These are phyloP conservation scores for Quercus tomentella DNA, from an alignment of 331 rosid species.

Conservation along the genomic window DNA sequence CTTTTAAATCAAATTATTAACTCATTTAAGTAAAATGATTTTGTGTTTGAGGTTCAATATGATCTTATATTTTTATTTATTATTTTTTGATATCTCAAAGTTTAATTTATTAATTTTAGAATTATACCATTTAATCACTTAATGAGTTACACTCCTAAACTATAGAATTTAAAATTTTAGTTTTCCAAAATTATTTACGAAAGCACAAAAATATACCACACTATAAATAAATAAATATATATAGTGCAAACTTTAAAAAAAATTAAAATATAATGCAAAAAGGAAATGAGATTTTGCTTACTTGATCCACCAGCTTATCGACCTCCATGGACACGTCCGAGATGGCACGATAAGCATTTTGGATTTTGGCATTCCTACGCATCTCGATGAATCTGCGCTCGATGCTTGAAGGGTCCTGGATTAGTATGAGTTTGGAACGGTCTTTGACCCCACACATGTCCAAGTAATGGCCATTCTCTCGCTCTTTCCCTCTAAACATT, in stretches of 20 bases:
- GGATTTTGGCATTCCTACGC: slow-evolving; percentile 56
- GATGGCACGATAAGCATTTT: slow-evolving; percentile 59
- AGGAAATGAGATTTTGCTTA: neutral
- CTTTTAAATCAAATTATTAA: too few species aligned
- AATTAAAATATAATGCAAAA: neutral
- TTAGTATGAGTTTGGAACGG: slow-evolving; percentile 51
- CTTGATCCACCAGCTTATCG: slow-evolving; percentile 66
- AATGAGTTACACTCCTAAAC: too few species aligned
- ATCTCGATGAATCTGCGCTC: slow-evolving; percentile 51
- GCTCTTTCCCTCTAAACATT: slow-evolving; percentile 57
- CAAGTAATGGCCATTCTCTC: slow-evolving; percentile 62
- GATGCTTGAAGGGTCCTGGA: slow-evolving; percentile 72
- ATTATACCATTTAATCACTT: too few species aligned
- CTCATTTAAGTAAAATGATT: too few species aligned
- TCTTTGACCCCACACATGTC: slow-evolving; percentile 81
- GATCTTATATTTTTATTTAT: too few species aligned
- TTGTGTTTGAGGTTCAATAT: too few species aligned
- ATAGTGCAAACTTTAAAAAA: neutral
- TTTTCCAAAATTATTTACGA: too few species aligned
- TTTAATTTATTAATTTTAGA: too few species aligned
- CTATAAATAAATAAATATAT: neutral
- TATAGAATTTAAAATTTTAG: too few species aligned
- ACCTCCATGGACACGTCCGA: slow-evolving; percentile 39
- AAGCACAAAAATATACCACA: neutral
- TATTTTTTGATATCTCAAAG: too few species aligned